These are phyloP conservation scores for Fusarium albidum DNA, from an alignment of 2,329 filamentous ascomycete genomes.

Conservation along the genomic window DNA sequence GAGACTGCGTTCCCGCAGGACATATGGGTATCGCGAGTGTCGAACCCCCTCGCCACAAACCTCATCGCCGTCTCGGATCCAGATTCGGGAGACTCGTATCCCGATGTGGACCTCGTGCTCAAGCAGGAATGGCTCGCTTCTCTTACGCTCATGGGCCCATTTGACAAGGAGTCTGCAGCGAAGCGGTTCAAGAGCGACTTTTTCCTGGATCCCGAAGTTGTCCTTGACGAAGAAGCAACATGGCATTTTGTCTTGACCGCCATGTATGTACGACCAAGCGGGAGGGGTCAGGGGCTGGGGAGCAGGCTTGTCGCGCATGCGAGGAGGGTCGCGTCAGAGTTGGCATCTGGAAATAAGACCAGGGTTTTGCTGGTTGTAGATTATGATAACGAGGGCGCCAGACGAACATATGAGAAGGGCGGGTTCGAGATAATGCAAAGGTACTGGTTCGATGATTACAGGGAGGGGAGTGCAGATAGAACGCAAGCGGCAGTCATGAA, in stretches of 20 bases:
- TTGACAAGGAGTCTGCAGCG: neutral
- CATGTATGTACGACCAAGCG: slow-evolving; percentile 18
- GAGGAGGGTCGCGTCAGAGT: neutral
- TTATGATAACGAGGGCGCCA: slow-evolving; percentile 7
- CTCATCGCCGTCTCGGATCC: neutral
- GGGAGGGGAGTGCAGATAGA: neutral
- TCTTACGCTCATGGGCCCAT: slow-evolving; percentile 17
- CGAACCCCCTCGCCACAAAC: slow-evolving; percentile 9
- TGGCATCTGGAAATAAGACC: neutral
- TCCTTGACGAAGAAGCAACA: neutral
- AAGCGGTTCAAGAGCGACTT: slow-evolving; percentile 2
- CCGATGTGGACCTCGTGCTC: neutral
- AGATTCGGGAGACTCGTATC: neutral
- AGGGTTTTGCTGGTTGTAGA: slow-evolving; percentile 18
- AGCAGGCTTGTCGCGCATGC: slow-evolving; percentile 10
- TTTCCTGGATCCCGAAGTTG: neutral
- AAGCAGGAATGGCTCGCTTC: slow-evolving; percentile 19
- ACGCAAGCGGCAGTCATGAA: slow-evolving; percentile 25
- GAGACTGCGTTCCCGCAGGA: slow-evolving; percentile 5
- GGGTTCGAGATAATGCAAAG: slow-evolving; percentile 18
- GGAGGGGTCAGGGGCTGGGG: slow-evolving; percentile 22
- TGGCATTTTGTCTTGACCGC: slow-evolving; percentile 12
- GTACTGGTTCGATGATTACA: slow-evolving; percentile 22
- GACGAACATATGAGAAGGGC: slow-evolving; percentile 25
- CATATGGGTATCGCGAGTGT: slow-evolving; percentile 10